phyloP scores from a whole-genome alignment of 2,329 filamentous ascomycete species.

The Arthroderma sp. region DNA sequence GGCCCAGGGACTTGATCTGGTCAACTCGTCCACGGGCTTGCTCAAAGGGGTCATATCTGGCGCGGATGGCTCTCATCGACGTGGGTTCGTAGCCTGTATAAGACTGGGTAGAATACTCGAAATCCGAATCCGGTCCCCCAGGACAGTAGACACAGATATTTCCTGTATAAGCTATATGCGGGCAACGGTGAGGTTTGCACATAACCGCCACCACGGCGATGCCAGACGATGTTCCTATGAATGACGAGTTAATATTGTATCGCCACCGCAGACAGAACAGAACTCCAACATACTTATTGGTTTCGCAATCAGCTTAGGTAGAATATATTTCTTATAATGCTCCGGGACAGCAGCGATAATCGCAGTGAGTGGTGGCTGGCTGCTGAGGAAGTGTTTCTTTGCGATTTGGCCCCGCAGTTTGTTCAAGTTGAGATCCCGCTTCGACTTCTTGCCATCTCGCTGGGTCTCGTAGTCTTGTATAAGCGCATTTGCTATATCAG shows the following conservation, averaged over 20 bases:
- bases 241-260: background rate
- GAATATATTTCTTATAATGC: conserved; percentile 98
- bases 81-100: conserved; percentile 98
- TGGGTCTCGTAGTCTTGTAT: conserved; percentile 87
- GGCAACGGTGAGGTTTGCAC: conserved; percentile 97
- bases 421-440: conserved; percentile 88
- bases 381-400: conserved; percentile 82
- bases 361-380: conserved; percentile 80
- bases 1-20: conserved; percentile 86
- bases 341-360: conserved; percentile 99
- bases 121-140: conserved; percentile 92
- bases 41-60: conserved; percentile 94
- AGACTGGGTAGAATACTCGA: conserved; percentile 97
- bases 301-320: conserved; percentile 92
- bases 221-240: conserved; percentile 74
- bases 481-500: conserved; percentile 83
- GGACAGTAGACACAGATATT: conserved; percentile 99
- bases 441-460: conserved; percentile 56
- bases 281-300: conserved; percentile 58
- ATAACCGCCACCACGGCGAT: conserved; percentile 98
- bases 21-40: conserved; percentile 92
- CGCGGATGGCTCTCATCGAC: conserved; percentile 94
- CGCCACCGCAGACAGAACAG: background rate
- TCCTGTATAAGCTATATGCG: conserved; percentile 94
- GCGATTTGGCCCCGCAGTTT: conserved; percentile 70